Percentiles rank a stretch among this genome's conserved stretches.
These are phyloP conservation scores for Tubosaeta sp. DNA, from an alignment of 768 basidiomycete species.

Conservation along the genomic window DNA sequence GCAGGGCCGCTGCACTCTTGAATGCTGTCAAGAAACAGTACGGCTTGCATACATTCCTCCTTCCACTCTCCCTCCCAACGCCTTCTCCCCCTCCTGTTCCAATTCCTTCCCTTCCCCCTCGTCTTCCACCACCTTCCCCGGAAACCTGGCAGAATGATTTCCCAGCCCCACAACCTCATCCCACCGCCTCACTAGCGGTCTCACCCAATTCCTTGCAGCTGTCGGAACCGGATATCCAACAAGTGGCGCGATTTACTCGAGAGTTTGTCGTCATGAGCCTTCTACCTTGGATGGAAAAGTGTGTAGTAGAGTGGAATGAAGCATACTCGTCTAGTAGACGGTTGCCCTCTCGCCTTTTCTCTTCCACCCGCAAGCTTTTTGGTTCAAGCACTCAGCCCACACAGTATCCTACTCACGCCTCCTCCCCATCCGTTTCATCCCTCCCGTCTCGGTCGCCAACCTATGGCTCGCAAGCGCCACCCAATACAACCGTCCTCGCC, in stretches of 20 bases:
- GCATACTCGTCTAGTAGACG: constrained; percentile 72
- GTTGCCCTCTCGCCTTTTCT: constrained; percentile 80
- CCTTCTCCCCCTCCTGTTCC: constrained; percentile 64
- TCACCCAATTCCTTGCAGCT: constrained; percentile 42
- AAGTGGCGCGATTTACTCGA: constrained; percentile 71
- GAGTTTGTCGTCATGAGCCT: constrained; percentile 89
- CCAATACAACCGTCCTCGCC: constrained; percentile 11
- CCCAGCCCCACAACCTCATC: neutral
- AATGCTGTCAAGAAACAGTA: constrained; percentile 88
- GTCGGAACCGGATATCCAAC: constrained; percentile 69
- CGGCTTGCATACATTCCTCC: constrained; percentile 71
- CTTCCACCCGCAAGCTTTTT: constrained; percentile 80
- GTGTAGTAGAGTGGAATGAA: constrained; percentile 93
- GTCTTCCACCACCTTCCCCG: constrained; percentile 50
- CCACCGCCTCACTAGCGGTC: neutral
- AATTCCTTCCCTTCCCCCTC: constrained; percentile 61
- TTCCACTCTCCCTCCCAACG: constrained; percentile 57
- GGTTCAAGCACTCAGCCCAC: constrained; percentile 56
- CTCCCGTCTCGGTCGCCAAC: constrained; percentile 36
- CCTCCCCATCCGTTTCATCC: constrained; percentile 38
- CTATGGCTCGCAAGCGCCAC: constrained; percentile 31
- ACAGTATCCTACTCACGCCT: constrained; percentile 35
- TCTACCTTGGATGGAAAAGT: constrained; percentile 96
- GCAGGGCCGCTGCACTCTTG: constrained; percentile 70
- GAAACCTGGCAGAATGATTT: constrained; percentile 23